Evolutionary conservation across 306 rosid species (phyloP), one percentile per base, ranked within the genome.

Genomic region (Malus orientalis): DNA sequence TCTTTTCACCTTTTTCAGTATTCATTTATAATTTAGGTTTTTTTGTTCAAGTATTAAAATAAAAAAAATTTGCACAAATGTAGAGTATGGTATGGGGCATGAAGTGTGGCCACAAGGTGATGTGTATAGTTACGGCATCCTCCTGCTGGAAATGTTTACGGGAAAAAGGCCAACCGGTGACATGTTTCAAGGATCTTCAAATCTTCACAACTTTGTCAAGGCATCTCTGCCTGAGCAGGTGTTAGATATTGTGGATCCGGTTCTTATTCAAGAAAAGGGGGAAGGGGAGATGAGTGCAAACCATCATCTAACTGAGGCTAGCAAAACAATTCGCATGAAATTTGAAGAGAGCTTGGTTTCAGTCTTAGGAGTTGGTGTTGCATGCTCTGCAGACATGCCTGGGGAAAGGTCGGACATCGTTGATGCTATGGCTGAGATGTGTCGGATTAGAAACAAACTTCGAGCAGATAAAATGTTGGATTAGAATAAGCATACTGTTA

Each of bases 151-250:
- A 32, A 67, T 76, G 71, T 62, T 79, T 15, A 83, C 44, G 4
- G 64, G 81, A 19, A 79, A 67, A 61, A 49, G 73, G 12, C 83
- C 84, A 16, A 83, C 76, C 0, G 55, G 76, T 5, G 53, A 71
- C 11, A 51, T 62, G 25, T 76, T 83, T 44, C 25, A 54, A 20
- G 83, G 72, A 9, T 29, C 53, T 9, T 23, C 57, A 36, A 64
- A 66, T 29, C 73, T 83, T 65, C 80, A 29, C 18, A 36, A 19
- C 49, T 36, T 3, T 66, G 70, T 66, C 1, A 66, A 66, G 27
- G 47, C 1, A 33, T 29, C 49, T 1, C 27, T 36, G 70, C 27
- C 25, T 36, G 0, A 8, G 4, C 8, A 33, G 20, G 25, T 66
- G 55, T 4, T 42, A 42, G 55, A 42, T 15, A 22, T 68, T 22